Evolutionary conservation across 164 flowering plant species (phyloP), one percentile per base, ranked within the genome.

Genomic region (Nymphaea colorata): DNA sequence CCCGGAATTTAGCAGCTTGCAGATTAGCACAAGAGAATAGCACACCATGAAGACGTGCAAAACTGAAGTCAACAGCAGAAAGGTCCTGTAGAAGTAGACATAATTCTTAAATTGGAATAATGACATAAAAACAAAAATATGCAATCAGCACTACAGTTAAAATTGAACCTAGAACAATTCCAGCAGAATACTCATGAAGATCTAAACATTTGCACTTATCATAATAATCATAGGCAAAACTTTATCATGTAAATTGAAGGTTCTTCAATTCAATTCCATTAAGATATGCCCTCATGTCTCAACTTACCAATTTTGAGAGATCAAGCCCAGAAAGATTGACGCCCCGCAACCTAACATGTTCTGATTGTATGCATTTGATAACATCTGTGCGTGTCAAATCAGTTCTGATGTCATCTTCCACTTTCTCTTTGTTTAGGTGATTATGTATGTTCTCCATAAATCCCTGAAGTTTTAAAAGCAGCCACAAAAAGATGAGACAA

Each of bases 21-120:
- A 93, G 96, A 77, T 91, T 87, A 69, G 98, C 96, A 68, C 87
- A 89, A 66, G 97, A 89, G 77, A 93, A 93, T 70, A 89, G 85
- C 4, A 88, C 91, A 78, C 78, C 81, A 73, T 72, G 78, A 57
- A 93, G 86, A 71, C 87, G 80, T 43, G 93, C 94, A 83, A 77
- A 81, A 81, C 98, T 89, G 87, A 93, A 93, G 78, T 93, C 97
- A 70, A 93, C 97, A 76, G 6, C 67, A 66, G 93, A 93, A 17
- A 93, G 82, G 76, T 93, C 98, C 98, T 93, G 87, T 69, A 74
- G 41, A 67, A 64, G 65, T 67, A 43, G 42, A 67, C 68, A 63
- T 17, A 67, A 18, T 69, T 59, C 4, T 43, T 41, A 45, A 62
- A 44, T 41, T 1, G 47, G 18, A 4, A 66, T 17, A 1, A 62